Conservation (phyloP, 345 rosid genomes). For the Arabidopsis thaliana region DNA sequence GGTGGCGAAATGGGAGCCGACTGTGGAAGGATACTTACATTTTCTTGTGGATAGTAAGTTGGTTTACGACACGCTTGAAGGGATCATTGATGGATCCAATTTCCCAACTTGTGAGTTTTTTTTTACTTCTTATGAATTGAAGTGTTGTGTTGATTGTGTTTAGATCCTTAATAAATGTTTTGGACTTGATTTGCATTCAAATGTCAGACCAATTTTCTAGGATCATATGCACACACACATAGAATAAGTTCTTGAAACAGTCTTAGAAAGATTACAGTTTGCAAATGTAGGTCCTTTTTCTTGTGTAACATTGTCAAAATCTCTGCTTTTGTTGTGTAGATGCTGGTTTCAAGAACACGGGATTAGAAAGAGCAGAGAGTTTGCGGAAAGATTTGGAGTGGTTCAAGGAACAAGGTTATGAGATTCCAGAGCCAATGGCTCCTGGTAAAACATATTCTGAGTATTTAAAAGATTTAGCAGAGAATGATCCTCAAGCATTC, state of each 20-base stretch:
- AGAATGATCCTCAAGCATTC: slow-evolving; percentile 83
- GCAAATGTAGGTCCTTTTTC: background rate
- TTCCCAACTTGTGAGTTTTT: slow-evolving; percentile 64
- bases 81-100: slow-evolving; percentile 58
- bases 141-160: background rate
- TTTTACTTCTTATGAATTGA: background rate
- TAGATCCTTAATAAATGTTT: too few relatives aligned
- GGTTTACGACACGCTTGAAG: slow-evolving; percentile 57
- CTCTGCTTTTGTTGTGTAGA: background rate
- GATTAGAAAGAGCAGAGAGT: background rate
- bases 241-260: background rate
- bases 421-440: slow-evolving; percentile 56
- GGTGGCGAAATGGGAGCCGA: slow-evolving; percentile 65
- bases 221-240: background rate
- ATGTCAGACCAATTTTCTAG: too few relatives aligned
- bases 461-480: slow-evolving; percentile 33
- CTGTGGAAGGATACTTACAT: slow-evolving; percentile 74
- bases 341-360: background rate
- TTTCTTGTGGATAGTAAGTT: slow-evolving; percentile 56
- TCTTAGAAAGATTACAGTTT: background rate
- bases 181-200: too few relatives aligned
- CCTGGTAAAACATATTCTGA: slow-evolving; percentile 65
- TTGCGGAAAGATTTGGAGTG: background rate
- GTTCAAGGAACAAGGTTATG: slow-evolving; percentile 6
- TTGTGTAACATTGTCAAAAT: background rate